Evolutionary conservation across 495 filamentous ascomycete genomes (phyloP), one percentile per base, ranked within the genome.

Genomic region (Neurospora hispaniola): DNA sequence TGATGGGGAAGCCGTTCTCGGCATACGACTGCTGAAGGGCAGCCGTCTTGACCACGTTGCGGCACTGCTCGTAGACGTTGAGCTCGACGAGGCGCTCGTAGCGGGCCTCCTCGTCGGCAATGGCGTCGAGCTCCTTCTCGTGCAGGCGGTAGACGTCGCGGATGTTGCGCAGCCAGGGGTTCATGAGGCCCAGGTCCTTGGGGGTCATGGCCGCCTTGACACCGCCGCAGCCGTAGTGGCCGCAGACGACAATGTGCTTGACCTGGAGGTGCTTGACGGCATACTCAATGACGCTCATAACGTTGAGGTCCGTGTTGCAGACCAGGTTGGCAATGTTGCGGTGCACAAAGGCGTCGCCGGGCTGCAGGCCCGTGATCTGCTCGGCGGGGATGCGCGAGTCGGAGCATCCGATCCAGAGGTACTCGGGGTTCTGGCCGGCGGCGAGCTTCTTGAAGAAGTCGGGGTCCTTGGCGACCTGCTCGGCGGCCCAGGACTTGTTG

Each of bases 241-340:
- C 88, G 79, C 88, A 90, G 42, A 90, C 86, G 74, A 90, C 84
- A 75, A 90, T 87, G 82, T 90, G 88, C 81, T 90, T 89, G 73
- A 89, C 88, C 76, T 87, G 73, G 27, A 90, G 81, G 73, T 90
- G 84, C 73, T 81, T 77, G 9, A 90, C 87, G 39, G 88, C 88
- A 77, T 89, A 90, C 69, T 88, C 83, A 74, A 90, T 88, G 74
- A 89, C 88, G 80, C 83, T 86, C 84, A 90, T 88, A 70, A 85
- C 86, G 78, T 87, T 88, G 43, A 89, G 83, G 71, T 89, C 87
- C 59, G 82, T 87, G 78, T 85, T 86, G 78, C 84, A 83, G 59
- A 90, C 85, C 68, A 90, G 78, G 82, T 90, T 90, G 73, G 88
- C 88, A 74, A 90, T 89, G 84, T 90, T 90, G 77, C 88, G 85